These are phyloP conservation scores for Sarocladium strictum DNA, from an alignment of 2,329 filamentous ascomycete genomes.

Conservation along the genomic window DNA sequence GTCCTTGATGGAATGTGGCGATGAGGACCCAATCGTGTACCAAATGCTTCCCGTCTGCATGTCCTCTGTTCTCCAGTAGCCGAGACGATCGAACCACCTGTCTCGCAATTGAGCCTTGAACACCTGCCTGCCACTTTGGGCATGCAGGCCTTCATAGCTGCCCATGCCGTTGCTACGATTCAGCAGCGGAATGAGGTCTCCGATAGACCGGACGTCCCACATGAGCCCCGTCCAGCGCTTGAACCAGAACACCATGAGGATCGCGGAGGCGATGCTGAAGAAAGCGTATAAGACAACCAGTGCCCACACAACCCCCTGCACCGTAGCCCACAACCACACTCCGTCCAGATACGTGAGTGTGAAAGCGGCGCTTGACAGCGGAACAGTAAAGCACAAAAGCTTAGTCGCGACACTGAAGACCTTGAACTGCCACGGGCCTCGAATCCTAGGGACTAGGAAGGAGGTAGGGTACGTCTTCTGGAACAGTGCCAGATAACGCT, in stretches of 20 bases:
- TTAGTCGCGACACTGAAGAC: constrained; percentile 64
- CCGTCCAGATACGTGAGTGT: constrained; percentile 52
- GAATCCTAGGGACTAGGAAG: constrained; percentile 55
- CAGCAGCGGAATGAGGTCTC: constrained; percentile 72
- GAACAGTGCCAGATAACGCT: constrained; percentile 61
- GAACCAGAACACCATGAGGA: constrained; percentile 59
- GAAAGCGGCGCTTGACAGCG: constrained; percentile 74
- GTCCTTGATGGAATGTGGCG: constrained; percentile 19
- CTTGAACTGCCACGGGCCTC: constrained; percentile 61
- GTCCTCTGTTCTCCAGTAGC: constrained; percentile 74
- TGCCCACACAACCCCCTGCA: constrained; percentile 73
- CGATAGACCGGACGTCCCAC: constrained; percentile 80
- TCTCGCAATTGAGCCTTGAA: constrained; percentile 48
- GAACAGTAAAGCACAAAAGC: constrained; percentile 73
- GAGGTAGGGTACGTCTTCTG: constrained; percentile 62
- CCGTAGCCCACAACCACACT: constrained; percentile 73
- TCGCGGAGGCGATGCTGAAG: constrained; percentile 47
- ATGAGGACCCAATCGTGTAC: constrained; percentile 64
- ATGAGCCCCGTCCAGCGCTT: constrained; percentile 65
- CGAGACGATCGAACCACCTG: constrained; percentile 64
- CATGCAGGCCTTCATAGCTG: constrained; percentile 64
- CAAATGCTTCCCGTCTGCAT: constrained; percentile 60
- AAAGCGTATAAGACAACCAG: constrained; percentile 68
- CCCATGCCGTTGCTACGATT: constrained; percentile 72
- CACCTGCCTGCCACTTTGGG: constrained; percentile 37